Evolutionary conservation across 176 grass and related monocot species (phyloP), one percentile per base, ranked within the genome.

Genomic region (Oryza meyeriana): DNA sequence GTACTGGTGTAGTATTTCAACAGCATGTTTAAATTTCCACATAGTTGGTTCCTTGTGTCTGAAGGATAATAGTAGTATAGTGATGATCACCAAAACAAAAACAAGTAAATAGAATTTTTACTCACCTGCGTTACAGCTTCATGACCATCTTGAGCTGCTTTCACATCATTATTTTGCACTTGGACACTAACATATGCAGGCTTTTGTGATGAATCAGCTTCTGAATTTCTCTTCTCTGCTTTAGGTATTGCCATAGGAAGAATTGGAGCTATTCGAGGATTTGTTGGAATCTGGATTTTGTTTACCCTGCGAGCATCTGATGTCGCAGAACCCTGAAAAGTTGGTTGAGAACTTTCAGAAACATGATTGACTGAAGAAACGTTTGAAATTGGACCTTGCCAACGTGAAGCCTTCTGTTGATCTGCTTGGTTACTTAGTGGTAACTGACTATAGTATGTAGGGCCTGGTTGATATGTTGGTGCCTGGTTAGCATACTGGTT

Each of bases 101-200:
- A 65, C 18, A 52, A 78, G 27, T 52, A 83, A 64, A 81, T 48
- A 66, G 11, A 84, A 57, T 36, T 68, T 42, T 76, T 79, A 50
- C 31, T 83, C 72, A 93, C 94, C 88, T 93, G 88, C 17, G 63
- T 77, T 58, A 74, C 84, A 65, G 81, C 73, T 85, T 88, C 85
- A 68, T 77, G 77, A 62, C 66, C 83, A 79, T 26, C 45, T 64
- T 71, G 84, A 17, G 69, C 35, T 68, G 76, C 58, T 22, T 85
- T 88, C 76, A 26, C 69, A 67, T 89, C 83, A 78, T 70, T 78
- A 67, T 89, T 97, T 33, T 85, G 85, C 64, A 87, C 52, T 27
- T 87, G 71, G 32, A 97, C 86, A 85, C 92, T 88, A 73, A 94
- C 76, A 87, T 92, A 92, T 86, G 90, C 88, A 79, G 90, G 94